Base-by-base conservation (phyloP, 148 eudicot species). In the Chenopodium berlandieri region DNA sequence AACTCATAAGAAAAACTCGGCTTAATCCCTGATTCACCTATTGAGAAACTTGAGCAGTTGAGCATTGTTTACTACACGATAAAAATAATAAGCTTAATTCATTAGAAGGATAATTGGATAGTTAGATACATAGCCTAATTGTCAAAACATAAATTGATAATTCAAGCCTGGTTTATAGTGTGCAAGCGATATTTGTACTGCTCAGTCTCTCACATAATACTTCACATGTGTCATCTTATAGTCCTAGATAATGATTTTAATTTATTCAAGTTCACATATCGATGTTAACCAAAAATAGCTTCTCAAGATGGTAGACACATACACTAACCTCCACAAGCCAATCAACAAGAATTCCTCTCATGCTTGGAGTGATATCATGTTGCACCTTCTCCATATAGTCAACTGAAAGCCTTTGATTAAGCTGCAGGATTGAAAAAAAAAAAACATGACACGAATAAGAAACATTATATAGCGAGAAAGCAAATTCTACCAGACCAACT, bases 321-420 rank as follows among this genome's bases (percentile, higher is more conserved):
- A 69, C 56, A 85, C 90, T 71, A 79, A 94, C 98, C 98, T 94
- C 98, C 81, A 94, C 93, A 78, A 94, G 95, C 98, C 98, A 94
- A 84, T 94, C 98, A 80, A 94, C 88, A 16, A 94, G 86, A 78
- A 94, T 88, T 46, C 91, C 92, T 25, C 98, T 89, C 98, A 94
- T 94, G 86, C 87, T 82, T 65, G 87, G 84, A 78, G 90, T 88
- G 60, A 93, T 86, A 80, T 93, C 98, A 72, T 79, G 86, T 76
- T 94, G 98, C 91, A 90, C 78, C 71, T 78, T 88, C 63, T 92
- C 92, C 97, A 93, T 94, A 60, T 94, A 93, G 86, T 89, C 87
- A 80, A 50, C 83, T 54, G 78, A 82, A 75, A 89, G 91, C 85
- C 91, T 87, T 74, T 89, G 84, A 81, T 87, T 90, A 80, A 94